Percentiles rank a stretch among this genome's conserved stretches.
phyloP scores from a whole-genome alignment of 2,329 filamentous ascomycete species.

The Phialocephala sp. region DNA sequence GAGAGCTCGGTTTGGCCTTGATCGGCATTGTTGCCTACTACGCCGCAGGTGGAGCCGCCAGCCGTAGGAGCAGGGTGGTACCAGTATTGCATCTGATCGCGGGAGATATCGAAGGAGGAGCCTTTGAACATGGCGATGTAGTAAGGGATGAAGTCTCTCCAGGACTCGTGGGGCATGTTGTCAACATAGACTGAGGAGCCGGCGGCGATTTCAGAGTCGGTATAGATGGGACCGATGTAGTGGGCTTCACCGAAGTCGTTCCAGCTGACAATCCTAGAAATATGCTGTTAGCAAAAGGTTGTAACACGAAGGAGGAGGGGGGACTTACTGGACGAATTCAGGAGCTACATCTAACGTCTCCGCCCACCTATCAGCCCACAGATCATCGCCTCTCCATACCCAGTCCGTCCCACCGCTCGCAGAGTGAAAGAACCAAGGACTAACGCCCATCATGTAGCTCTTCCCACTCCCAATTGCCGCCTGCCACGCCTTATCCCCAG shows the following conservation, averaged over 20 bases:
- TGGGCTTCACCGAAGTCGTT: conserved; percentile 61
- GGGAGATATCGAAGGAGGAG: conserved; percentile 39
- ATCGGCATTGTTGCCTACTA: conserved; percentile 41
- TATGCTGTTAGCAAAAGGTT: conserved; percentile 25
- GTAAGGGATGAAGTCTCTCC: conserved; percentile 55
- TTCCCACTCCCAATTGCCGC: conserved; percentile 43
- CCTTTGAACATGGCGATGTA: conserved; percentile 57
- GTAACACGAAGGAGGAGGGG: conserved; percentile 21
- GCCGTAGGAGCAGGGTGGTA: conserved; percentile 47
- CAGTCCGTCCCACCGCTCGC: conserved; percentile 64
- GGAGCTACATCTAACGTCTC: conserved; percentile 53
- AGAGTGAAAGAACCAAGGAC: conserved; percentile 66
- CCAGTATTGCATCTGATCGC: conserved; percentile 49
- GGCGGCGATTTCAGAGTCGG: conserved; percentile 44
- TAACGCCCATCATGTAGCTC: conserved; percentile 60
- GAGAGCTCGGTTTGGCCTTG: conserved; percentile 31
- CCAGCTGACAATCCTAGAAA: conserved; percentile 49
- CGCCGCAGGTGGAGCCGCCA: conserved; percentile 44
- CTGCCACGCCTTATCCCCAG: conserved; percentile 49
- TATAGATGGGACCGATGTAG: conserved; percentile 55
- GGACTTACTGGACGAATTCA: conserved; percentile 49
- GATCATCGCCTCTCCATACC: conserved; percentile 64
- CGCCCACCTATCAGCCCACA: conserved; percentile 66
- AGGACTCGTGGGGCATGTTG: conserved; percentile 56
- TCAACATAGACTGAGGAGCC: conserved; percentile 54